Percentiles rank a stretch among this genome's conserved stretches.
phyloP scores from a whole-genome alignment of 768 basidiomycete genomes.

The Cystoderma amianthinum region DNA sequence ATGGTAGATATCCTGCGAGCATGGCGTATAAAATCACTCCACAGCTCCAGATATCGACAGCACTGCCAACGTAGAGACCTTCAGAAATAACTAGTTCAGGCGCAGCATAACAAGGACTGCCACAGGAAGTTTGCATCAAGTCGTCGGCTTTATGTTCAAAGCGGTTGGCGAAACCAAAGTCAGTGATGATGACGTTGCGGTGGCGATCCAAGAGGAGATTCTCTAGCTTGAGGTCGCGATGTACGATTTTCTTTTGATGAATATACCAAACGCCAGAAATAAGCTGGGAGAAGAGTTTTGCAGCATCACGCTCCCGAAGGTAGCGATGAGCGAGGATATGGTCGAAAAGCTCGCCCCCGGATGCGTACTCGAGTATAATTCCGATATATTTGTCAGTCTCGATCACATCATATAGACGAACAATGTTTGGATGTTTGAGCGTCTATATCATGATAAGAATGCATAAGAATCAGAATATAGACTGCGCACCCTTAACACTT shows the following conservation, averaged over 20 bases:
- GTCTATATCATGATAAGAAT: constrained; percentile 40
- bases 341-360: constrained; percentile 97
- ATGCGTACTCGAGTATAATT: constrained; percentile 97
- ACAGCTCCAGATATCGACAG: constrained; percentile 97
- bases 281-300: constrained; percentile 95
- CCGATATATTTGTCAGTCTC: constrained; percentile 99
- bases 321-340: constrained; percentile 98
- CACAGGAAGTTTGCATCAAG: constrained; percentile 97
- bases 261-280: constrained; percentile 99
- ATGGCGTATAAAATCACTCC: constrained; percentile 96
- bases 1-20: constrained; percentile 96
- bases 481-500: constrained; percentile 81
- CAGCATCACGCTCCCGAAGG: constrained; percentile 89
- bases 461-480: constrained; percentile 2
- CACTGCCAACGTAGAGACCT: constrained; percentile 93
- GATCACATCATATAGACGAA: constrained; percentile 95
- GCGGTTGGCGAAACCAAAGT: constrained; percentile 98
- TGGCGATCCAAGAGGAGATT: constrained; percentile 95
- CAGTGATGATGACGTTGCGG: constrained; percentile 98
- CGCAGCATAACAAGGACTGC: constrained; percentile 96
- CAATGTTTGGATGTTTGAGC: constrained; percentile 97
- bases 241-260: constrained; percentile 98
- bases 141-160: constrained; percentile 92
- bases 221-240: constrained; percentile 98
- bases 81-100: constrained; percentile 98